phyloP scores from a whole-genome alignment of 345 rosid species.

The Gossypium bickii region DNA sequence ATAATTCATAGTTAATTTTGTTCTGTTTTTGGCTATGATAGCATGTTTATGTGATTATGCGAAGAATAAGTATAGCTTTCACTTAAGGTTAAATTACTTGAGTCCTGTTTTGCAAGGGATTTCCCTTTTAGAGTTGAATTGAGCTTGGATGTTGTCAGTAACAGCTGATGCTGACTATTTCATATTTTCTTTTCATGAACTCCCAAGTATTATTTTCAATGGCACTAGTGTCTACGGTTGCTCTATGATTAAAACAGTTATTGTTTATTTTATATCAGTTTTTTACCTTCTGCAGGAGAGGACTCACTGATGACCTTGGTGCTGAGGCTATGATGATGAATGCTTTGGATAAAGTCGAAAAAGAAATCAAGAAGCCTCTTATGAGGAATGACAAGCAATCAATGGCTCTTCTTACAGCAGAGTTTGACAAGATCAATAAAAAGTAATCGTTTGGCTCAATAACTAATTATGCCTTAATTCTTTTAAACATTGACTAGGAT shows the following conservation, averaged over 20 bases:
- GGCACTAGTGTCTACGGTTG: not conserved
- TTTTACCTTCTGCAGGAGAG: conserved; percentile 55
- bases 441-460: conserved; percentile 47
- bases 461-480: not conserved
- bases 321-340: conserved; percentile 94
- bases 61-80: not conserved
- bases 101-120: not conserved
- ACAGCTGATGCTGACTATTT: not conserved
- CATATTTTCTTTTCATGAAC: not conserved
- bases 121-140: conserved; percentile 4
- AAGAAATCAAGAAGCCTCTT: conserved; percentile 87
- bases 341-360: conserved; percentile 90
- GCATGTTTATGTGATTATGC: not conserved
- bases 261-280: not conserved
- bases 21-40: not conserved
- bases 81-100: not conserved
- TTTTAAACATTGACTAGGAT: not conserved
- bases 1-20: not conserved
- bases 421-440: conserved; percentile 85
- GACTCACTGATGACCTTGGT: conserved; percentile 78
- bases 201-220: not conserved
- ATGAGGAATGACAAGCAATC: conserved; percentile 88
- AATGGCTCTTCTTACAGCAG: conserved; percentile 80
- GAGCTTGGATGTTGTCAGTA: not conserved
- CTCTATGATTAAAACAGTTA: not conserved